Evolutionary conservation across 805 yeast species (phyloP), one percentile per base, ranked within the genome.

Genomic region (Suhomyces sp.): DNA sequence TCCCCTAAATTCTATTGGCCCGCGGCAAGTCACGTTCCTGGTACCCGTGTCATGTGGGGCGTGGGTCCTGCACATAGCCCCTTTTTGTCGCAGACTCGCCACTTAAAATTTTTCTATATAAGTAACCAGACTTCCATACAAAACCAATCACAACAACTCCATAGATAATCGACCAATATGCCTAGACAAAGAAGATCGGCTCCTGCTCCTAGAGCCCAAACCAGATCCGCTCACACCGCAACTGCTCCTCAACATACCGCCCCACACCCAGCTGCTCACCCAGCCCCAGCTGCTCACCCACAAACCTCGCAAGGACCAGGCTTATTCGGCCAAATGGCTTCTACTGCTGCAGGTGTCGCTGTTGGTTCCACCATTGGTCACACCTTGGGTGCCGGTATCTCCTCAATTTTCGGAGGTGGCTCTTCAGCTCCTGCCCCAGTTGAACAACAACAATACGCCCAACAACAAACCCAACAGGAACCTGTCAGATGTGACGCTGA

Each of bases 331-430:
- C 96, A 94, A 76, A 94, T 94, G 99, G 98, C 98, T 40, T 80
- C 96, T 47, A 94, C 99, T 47, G 99, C 99, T 52, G 99, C 98
- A 48, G 99, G 99, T 85, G 99, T 94, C 45, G 99, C 98, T 51
- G 97, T 94, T 53, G 99, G 99, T 65, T 90, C 97, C 49, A 87
- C 98, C 56, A 86, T 93, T 51, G 99, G 99, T 57, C 99, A 94
- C 80, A 90, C 97, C 41, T 61, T 93, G 54, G 97, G 97, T 76
- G 96, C 96, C 57, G 98, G 98, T 65, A 77, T 94, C 63, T 85
- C 96, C 48, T 81, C 90, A 48, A 74, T 94, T 82, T 93, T 93
- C 65, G 90, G 96, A 51, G 82, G 89, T 38, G 77, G 86, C 27
- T 71, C 84, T 27, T 57, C 66, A n/a, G 61, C 69, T 6, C 74